These are phyloP conservation scores for Salix dunnii DNA, from an alignment of 345 rosid species.

Conservation along the genomic window DNA sequence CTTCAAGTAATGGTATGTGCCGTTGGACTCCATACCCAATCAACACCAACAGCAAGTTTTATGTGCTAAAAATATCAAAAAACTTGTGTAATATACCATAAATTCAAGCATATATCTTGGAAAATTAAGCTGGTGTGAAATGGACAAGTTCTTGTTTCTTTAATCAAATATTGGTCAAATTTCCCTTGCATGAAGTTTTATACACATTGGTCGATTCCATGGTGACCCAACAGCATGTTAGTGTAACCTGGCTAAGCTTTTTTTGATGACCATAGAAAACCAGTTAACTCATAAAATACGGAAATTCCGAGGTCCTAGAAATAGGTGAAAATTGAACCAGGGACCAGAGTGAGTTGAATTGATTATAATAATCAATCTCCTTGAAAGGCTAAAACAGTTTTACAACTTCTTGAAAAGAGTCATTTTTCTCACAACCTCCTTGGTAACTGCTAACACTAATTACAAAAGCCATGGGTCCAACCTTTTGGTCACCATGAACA, in stretches of 20 bases:
- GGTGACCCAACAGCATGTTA: slow-evolving; percentile 29
- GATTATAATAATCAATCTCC: no score
- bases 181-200: not conserved
- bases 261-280: not conserved
- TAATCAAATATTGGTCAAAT: not conserved
- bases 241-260: not conserved
- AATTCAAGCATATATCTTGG: not conserved
- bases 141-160: not conserved
- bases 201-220: slow-evolving; percentile 7
- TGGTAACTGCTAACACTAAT: not conserved
- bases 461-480: not conserved
- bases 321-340: not conserved
- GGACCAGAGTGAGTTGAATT: not conserved
- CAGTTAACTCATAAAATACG: not conserved
- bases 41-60: not conserved
- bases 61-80: not conserved
- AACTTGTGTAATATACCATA: not conserved
- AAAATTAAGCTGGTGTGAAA: not conserved
- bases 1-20: not conserved
- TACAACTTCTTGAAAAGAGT: not conserved
- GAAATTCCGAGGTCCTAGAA: not conserved
- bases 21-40: not conserved
- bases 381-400: no score
- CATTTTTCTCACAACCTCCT: not conserved
- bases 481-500: not conserved